These are phyloP conservation scores for Boletus edulis DNA, from an alignment of 768 basidiomycete genomes.

Conservation along the genomic window DNA sequence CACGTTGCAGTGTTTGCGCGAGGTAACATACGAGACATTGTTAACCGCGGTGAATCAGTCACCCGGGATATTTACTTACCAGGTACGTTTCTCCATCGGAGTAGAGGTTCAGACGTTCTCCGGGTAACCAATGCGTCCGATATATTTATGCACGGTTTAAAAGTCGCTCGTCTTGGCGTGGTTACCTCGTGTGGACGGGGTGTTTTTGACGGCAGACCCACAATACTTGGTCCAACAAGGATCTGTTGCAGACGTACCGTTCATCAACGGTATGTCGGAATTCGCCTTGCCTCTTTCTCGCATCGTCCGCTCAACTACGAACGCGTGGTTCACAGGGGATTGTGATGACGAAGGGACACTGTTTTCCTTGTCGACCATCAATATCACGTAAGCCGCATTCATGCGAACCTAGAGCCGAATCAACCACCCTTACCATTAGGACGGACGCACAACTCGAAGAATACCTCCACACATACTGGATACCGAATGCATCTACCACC, in stretches of 20 bases:
- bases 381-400: neutral
- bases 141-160: neutral
- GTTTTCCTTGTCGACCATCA: conserved; percentile 22
- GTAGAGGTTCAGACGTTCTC: too few species aligned
- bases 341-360: conserved; percentile 43
- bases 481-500: conserved; percentile 24
- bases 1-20: conserved; percentile 34
- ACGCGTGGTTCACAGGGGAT: conserved; percentile 14
- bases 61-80: conserved; percentile 19
- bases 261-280: conserved; percentile 1
- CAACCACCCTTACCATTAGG: neutral
- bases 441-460: neutral
- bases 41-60: conserved; percentile 32
- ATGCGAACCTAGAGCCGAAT: too few species aligned
- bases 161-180: conserved; percentile 18
- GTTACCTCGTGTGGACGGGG: conserved; percentile 38
- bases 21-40: conserved; percentile 29
- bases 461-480: conserved; percentile 6
- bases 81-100: neutral
- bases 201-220: conserved; percentile 35
- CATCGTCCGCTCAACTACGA: too few species aligned
- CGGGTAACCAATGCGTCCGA: too few species aligned
- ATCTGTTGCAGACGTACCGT: conserved; percentile 8
- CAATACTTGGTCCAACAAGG: conserved; percentile 33
- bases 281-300: too few species aligned